phyloP scores from a whole-genome alignment of 768 basidiomycete genomes.

The Daedaleopsis nitida region DNA sequence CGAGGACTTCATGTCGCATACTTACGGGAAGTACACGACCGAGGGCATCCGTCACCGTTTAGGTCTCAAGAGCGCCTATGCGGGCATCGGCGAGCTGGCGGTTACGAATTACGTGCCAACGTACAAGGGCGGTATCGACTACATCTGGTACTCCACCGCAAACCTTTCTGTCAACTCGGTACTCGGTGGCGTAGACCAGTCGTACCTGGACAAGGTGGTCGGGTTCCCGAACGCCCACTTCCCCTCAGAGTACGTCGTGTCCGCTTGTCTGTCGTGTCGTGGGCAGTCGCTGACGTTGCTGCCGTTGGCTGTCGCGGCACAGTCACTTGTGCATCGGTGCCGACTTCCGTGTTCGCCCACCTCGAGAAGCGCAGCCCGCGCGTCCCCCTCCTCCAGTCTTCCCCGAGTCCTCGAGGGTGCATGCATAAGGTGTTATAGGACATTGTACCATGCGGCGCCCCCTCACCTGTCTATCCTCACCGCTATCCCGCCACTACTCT shows the following conservation, averaged over 20 bases:
- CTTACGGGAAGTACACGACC: conserved; percentile 90
- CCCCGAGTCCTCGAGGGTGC: conserved; percentile 39
- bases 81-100: conserved; percentile 57
- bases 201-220: conserved; percentile 86
- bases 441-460: conserved; percentile 10
- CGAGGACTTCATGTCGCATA: conserved; percentile 88
- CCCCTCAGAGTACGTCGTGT: conserved; percentile 89
- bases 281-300: conserved; percentile 8
- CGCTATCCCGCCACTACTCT: conserved; percentile 17
- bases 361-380: conserved; percentile 44
- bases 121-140: conserved; percentile 88
- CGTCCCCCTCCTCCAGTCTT: conserved; percentile 41
- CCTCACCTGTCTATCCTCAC: conserved; percentile 15
- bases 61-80: conserved; percentile 84
- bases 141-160: conserved; percentile 85
- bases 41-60: conserved; percentile 84
- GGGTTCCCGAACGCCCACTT: conserved; percentile 98
- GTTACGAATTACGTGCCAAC: conserved; percentile 91
- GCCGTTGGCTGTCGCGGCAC: conserved; percentile 11
- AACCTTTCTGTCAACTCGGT: conserved; percentile 79
- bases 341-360: conserved; percentile 82
- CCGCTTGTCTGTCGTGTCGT: conserved; percentile 4
- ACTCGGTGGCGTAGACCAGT: conserved; percentile 84
- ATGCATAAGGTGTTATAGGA: conserved; percentile 21
- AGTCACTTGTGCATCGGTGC: conserved; percentile 74